A percentile compares a stretch with the other conserved stretches of the same genome.
Evolutionary conservation across 257 asterid species (phyloP).

Genomic region (Ballota nigra): DNA sequence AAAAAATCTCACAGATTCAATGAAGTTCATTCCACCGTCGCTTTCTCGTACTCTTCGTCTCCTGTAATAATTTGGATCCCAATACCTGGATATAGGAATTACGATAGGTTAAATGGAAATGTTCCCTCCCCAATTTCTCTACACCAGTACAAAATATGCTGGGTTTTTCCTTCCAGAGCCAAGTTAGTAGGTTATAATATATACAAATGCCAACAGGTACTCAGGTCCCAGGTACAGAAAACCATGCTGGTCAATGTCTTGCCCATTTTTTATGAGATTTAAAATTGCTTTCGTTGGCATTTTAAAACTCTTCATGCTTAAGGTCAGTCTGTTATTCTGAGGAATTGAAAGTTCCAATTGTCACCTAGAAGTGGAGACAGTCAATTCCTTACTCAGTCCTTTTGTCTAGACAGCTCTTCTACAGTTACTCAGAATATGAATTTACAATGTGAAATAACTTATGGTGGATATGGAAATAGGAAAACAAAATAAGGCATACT

Average conservation of each 20-base stretch:
- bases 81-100: slow-evolving; percentile 57
- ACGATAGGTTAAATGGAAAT: slow-evolving; percentile 16
- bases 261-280: neutral
- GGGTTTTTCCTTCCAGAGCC: slow-evolving; percentile 19
- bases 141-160: slow-evolving; percentile 11
- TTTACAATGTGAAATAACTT: slow-evolving; percentile 4
- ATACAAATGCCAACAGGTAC: neutral
- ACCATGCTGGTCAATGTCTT: slow-evolving; percentile 1
- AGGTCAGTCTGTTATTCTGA: slow-evolving; percentile 2
- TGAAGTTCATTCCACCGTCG: slow-evolving; percentile 77
- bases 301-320: neutral
- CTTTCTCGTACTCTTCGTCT: slow-evolving; percentile 55
- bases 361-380: neutral
- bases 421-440: slow-evolving; percentile 1
- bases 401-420: neutral
- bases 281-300: neutral
- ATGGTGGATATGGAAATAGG: slow-evolving; percentile 1
- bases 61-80: slow-evolving; percentile 96
- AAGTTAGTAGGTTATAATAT: slow-evolving; percentile 15
- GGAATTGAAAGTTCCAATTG: neutral
- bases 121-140: neutral
- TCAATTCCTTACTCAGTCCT: neutral
- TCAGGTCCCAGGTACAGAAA: neutral
- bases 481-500: neutral
- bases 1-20: slow-evolving; percentile 73